Conservation (phyloP, 345 rosid genomes). For the Sonneratia caseolaris region DNA sequence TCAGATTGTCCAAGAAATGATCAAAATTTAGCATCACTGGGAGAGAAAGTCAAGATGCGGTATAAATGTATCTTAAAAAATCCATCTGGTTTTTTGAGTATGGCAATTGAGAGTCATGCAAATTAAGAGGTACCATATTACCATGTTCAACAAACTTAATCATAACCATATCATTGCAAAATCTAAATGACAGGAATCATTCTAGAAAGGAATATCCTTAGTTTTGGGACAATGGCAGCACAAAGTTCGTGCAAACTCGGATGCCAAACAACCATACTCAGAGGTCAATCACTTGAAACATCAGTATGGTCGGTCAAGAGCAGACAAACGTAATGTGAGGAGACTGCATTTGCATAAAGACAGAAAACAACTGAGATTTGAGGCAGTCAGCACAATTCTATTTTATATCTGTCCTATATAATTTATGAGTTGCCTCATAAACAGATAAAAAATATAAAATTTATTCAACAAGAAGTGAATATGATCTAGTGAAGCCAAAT, state of each 20-base stretch:
- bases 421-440: not conserved
- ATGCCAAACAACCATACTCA: not conserved
- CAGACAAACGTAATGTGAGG: not conserved
- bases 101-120: not conserved
- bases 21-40: not conserved
- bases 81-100: not conserved
- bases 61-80: not conserved
- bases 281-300: not conserved
- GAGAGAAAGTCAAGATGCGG: not conserved
- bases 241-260: not conserved
- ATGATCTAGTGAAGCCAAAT: not conserved
- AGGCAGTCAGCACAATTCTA: not conserved
- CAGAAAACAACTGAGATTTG: not conserved
- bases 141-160: not conserved
- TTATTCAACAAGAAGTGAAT: not conserved
- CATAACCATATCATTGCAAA: not conserved
- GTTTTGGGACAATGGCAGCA: not conserved
- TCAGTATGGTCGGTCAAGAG: not conserved
- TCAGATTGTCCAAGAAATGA: not conserved
- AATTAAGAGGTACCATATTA: not conserved
- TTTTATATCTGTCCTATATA: not conserved
- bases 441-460: not conserved
- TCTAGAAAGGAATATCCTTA: not conserved
- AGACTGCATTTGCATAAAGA: not conserved
- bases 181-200: not conserved